Evolutionary conservation across 1,139 yeast genomes (phyloP), one percentile per base, ranked within the genome.

Genomic region (Kodamaea alishanica): DNA sequence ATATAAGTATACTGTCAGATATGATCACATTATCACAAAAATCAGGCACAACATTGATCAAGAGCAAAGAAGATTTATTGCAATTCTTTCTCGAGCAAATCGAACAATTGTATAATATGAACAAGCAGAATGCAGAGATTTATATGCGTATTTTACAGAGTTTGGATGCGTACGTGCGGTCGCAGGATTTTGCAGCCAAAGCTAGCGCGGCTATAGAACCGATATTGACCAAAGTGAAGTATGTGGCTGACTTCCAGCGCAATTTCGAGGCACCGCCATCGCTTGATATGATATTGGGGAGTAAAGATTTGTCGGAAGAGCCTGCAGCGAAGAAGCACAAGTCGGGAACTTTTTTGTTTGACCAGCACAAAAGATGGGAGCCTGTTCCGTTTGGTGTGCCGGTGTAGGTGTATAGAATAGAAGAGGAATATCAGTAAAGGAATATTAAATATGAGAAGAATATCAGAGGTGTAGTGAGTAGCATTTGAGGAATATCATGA

Each of bases 301-400:
- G 32, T 15, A 8, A 24, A 8, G 35, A 35, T 12, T 22, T 42
- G 5, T 23, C 37, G 5, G 44, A 41, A 24, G 45, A 40, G 10
- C 37, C 42, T 26, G 41, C 42, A 27, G 40, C 43, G 15, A 49
- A 46, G 42, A 47, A 45, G 37, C 34, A 33, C 25, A 35, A 33
- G 28, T 29, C 35, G 3, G 34, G 28, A 6, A 35, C 35, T 6
- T 63, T 42, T 38, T 28, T 67, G 31, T 58, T 67, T 52, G 63
- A 57, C 32, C 34, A 36, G 15, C 53, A 56, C 32, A 41, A 50
- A 1, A 44, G 58, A 24, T 75, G 79, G 79, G 51, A 49, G 12
- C 73, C 77, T 0, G 65, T 55, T 39, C 79, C 80, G 1, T 73
- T 75, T 52, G 80, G 80, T 2, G 46, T 46, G 12, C 44, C 46